Evolutionary conservation across 345 rosid species (phyloP), one percentile per base, ranked within the genome.

Genomic region (Dipteronia sinensis): DNA sequence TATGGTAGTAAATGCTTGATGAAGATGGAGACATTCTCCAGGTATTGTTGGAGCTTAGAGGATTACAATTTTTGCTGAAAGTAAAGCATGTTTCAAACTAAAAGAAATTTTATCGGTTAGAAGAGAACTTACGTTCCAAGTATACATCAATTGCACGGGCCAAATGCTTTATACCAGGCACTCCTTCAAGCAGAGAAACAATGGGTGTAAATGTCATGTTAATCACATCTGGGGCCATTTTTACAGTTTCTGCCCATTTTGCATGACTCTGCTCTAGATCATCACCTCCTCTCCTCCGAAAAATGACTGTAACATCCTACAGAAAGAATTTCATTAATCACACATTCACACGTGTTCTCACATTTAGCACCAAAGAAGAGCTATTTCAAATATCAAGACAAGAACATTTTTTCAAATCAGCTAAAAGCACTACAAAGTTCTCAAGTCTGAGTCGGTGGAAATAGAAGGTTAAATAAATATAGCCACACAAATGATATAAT

Each of bases 221-320:
- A 80, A 96, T 89, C 49, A 94, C 95, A 75, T 96, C 98, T 3
- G 99, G 99, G 59, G 99, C 92, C 66, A 83, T 82, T 27, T 82
- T 82, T 56, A 94, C 95, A 0, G 95, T 94, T 73, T 90, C 85
- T 3, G 90, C 95, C 99, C 99, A 96, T 78, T 88, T 90, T 58
- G 88, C 84, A 84, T 92, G 98, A 84, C 93, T 92, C 85, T 96
- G 99, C 81, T 94, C 99, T 56, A 96, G 94, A 86, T 96, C 98
- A 64, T 96, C 99, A 19, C 99, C 99, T 77, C 99, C 99, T 86
- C 99, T 91, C 86, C 99, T 85, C 90, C 99, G 86, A 83, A 91
- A 96, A 77, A 96, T 96, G 67, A 96, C 98, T 79, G 99, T 92
- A 68, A 94, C 94, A 82, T 96, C 98, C 99, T 96, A 89, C 95